These are phyloP conservation scores for Lagenaria siceraria DNA, from an alignment of 306 rosid genomes.

Conservation along the genomic window DNA sequence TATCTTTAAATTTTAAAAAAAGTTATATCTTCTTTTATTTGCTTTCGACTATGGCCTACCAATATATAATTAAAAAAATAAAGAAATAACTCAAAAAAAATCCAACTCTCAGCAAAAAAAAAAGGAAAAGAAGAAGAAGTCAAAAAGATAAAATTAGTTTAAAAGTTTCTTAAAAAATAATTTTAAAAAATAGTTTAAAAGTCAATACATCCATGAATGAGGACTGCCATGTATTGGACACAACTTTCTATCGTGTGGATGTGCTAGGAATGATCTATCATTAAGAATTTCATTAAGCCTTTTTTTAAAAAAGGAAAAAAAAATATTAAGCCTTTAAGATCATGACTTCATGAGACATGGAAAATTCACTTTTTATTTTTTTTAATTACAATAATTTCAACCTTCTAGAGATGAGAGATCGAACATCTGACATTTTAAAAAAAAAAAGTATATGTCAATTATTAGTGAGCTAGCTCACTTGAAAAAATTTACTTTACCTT, in stretches of 20 bases:
- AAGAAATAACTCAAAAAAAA: background rate
- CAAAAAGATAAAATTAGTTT: background rate
- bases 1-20: too few species aligned
- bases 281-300: background rate
- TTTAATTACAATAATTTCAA: too few species aligned
- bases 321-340: background rate
- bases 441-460: too few species aligned
- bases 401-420: too few species aligned
- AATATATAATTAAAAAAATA: background rate
- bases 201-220: background rate
- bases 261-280: background rate
- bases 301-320: too few species aligned
- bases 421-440: too few species aligned
- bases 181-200: background rate
- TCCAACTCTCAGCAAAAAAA: background rate
- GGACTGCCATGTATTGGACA: conserved; percentile 1
- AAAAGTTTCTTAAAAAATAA: too few species aligned
- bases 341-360: background rate
- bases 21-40: too few species aligned
- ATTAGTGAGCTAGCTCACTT: too few species aligned
- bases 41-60: too few species aligned
- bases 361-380: too few species aligned
- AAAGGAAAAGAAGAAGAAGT: background rate
- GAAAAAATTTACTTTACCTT: too few species aligned
- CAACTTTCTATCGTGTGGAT: background rate